A percentile compares a stretch with the other conserved stretches of the same genome.
phyloP scores from a whole-genome alignment of 768 basidiomycete species.

The Kwoniella dejecticola region DNA sequence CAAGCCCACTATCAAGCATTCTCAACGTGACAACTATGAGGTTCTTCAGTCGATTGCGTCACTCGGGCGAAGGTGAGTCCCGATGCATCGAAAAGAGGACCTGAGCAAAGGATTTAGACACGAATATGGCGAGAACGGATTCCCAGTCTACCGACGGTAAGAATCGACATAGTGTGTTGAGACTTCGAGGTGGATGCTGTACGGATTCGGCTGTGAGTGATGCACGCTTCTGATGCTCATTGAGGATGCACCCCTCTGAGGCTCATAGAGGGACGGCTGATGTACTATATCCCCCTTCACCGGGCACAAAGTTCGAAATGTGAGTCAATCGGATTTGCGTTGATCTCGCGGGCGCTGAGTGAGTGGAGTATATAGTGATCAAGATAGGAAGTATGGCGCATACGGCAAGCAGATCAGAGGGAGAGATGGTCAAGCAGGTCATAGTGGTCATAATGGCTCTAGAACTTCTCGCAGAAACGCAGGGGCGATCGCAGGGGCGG shows the following conservation, averaged over 20 bases:
- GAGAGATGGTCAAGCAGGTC: neutral
- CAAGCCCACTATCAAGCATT: too few species aligned
- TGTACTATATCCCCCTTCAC: neutral
- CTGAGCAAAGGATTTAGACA: neutral
- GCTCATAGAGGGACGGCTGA: neutral
- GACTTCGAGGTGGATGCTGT: constrained; percentile 5
- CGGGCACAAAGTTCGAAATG: constrained; percentile 11
- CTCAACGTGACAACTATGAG: too few species aligned
- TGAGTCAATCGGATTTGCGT: neutral
- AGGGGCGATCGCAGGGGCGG: neutral
- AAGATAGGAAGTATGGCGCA: constrained; percentile 1
- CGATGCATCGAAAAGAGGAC: neutral
- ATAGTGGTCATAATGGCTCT: neutral
- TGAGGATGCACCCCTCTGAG: neutral
- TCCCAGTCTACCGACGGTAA: neutral
- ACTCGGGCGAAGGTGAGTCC: too few species aligned
- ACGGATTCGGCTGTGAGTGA: neutral
- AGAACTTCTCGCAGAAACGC: too few species aligned
- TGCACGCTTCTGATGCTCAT: neutral
- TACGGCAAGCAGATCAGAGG: constrained; percentile 1
- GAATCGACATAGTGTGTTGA: neutral
- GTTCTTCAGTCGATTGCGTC: too few species aligned
- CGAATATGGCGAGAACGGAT: neutral
- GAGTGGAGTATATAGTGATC: neutral
- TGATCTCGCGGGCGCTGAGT: neutral